These are phyloP conservation scores for Linnemannia elongata DNA, from an alignment of 192 early-diverging fungal genomes.

Conservation along the genomic window DNA sequence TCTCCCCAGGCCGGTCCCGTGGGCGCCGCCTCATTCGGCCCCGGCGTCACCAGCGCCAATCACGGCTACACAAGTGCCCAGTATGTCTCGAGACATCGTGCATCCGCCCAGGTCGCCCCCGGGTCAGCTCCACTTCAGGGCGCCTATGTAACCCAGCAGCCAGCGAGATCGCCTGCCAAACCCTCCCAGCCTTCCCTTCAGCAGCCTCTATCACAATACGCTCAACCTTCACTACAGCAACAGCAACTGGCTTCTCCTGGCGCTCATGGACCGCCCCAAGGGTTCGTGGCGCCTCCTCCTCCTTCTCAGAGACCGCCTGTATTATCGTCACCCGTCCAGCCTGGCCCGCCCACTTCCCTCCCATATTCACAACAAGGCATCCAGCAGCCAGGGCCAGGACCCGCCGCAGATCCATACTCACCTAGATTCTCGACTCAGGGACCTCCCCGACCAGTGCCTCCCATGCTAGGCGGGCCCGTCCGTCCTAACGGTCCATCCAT, in stretches of 20 bases:
- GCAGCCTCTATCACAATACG: constrained; percentile 27
- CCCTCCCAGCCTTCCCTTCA: constrained; percentile 15
- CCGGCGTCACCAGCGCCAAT: constrained; percentile 28
- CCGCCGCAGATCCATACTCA: constrained; percentile 19
- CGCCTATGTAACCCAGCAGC: constrained; percentile 19
- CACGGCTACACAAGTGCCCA: constrained; percentile 56
- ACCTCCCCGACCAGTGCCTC: constrained; percentile 22
- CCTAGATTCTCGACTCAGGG: constrained; percentile 35
- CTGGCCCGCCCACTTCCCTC: constrained; percentile 17
- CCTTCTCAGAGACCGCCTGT: constrained; percentile 31
- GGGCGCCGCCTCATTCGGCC: constrained; percentile 8
- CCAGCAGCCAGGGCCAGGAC: background rate
- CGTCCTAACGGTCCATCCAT: constrained; percentile 33
- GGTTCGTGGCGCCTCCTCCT: constrained; percentile 16
- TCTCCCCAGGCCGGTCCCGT: constrained; percentile 13
- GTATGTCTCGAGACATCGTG: constrained; percentile 49
- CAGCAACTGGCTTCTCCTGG: constrained; percentile 10
- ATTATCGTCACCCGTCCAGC: constrained; percentile 26
- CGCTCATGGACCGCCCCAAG: constrained; percentile 9
- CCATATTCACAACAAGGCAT: constrained; percentile 38
- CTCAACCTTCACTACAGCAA: constrained; percentile 17
- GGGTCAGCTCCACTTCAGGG: constrained; percentile 29
- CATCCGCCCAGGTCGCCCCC: constrained; percentile 14
- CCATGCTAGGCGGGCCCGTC: constrained; percentile 23
- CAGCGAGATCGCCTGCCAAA: constrained; percentile 21